Base-by-base conservation (phyloP, 1,139 yeast genomes). In the Blastobotrys aristatus region DNA sequence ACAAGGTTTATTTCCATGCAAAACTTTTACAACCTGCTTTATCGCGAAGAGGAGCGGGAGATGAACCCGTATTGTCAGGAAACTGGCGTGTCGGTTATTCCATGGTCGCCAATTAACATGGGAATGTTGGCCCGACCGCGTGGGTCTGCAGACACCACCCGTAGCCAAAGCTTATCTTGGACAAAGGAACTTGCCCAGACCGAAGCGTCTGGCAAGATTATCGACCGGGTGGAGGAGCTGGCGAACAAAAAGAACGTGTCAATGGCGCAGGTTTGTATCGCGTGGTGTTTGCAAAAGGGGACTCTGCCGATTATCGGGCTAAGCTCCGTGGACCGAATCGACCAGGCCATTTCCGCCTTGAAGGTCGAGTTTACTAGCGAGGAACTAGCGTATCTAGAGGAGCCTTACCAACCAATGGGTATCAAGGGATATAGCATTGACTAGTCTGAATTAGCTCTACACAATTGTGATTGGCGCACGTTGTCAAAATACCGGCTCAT, bases 21-120 rank as follows among this genome's bases (percentile, higher is more conserved):
- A 62, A 74, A 75, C 56, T 75, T 69, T 59, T 77, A 77, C 62
- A 78, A 77, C 60, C 66, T 79, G 54, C 49, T 79, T 5, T 71
- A 76, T 59, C 68, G 85, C 22, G 84, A 79, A 58, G 84, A 80
- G 47, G 85, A 80, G 58, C 64, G 76, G 33, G 84, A 80, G 57
- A 71, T 79, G 77, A 75, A 70, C 53, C 79, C 76, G 24, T 79
- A 67, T 63, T 76, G 81, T 57, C 62, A 76, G 7, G 62, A 66
- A 46, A 69, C 69, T 4, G 72, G 74, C 21, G 77, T 76, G 29
- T 79, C 78, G 0, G 48, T 76, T 30, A 69, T 74, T 48, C 80
- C 80, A 6, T 76, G 76, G 75, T 72, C 76, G 10, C 79, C 80
- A 17, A 63, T 70, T 53, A 77, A 76, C 7, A 61, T 74, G 53